Percentiles rank a stretch among this genome's conserved stretches.
Conservation (phyloP, 169 alveolate genomes). For the Miamiensis avidus region DNA sequence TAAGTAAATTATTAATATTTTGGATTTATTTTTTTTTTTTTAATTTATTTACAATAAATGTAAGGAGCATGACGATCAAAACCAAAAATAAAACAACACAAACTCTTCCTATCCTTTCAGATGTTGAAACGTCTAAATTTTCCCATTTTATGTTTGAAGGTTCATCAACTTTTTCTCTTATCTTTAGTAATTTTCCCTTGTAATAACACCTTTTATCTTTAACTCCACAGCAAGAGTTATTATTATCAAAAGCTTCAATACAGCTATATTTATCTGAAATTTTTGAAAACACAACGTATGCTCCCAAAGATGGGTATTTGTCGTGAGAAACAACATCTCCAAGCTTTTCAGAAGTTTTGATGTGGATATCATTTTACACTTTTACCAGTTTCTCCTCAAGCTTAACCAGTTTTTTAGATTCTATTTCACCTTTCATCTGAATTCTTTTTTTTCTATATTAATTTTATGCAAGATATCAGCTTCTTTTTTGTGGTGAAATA, state of each 20-base stretch:
- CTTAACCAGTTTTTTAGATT: background rate
- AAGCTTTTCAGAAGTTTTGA: constrained; percentile 1
- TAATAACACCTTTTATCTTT: background rate
- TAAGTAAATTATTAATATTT: too few relatives aligned
- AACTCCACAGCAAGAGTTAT: background rate
- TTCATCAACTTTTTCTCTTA: constrained; percentile 30
- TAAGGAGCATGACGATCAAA: constrained; percentile 31
- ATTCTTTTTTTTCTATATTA: constrained; percentile 17
- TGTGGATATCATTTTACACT: constrained; percentile 12
- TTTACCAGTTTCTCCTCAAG: constrained; percentile 8
- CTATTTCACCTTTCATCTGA: background rate
- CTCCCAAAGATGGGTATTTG: constrained; percentile 39
- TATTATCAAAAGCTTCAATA: background rate
- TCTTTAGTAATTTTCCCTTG: constrained; percentile 5
- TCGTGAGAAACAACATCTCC: constrained; percentile 25
- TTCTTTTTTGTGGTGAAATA: constrained; percentile 31
- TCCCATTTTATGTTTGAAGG: constrained; percentile 50
- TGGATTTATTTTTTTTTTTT: too few relatives aligned
- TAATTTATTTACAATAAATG: too few relatives aligned
- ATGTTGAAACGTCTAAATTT: constrained; percentile 36
- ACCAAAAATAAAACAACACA: constrained; percentile 16
- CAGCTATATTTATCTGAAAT: constrained; percentile 20
- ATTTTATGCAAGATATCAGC: constrained; percentile 29
- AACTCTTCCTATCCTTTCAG: constrained; percentile 26
- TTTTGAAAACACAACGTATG: constrained; percentile 25